phyloP scores from a whole-genome alignment of 208 protist species.

The Leishmania tarentolae region DNA sequence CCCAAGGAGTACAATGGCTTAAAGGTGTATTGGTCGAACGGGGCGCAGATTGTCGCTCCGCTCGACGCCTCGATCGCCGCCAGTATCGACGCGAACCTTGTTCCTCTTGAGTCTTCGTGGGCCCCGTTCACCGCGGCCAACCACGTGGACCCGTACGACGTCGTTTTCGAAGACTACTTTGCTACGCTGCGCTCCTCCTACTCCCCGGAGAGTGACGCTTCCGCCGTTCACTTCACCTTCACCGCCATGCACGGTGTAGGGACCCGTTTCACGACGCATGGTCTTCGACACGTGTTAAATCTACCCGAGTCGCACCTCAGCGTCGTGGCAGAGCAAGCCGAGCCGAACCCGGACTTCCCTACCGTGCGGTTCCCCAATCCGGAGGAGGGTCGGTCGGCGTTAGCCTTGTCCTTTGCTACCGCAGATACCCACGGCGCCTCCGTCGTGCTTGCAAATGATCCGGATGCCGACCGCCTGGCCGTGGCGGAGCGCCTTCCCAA shows the following conservation, averaged over 20 bases:
- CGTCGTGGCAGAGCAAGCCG: conserved; percentile 83
- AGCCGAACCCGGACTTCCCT: conserved; percentile 97
- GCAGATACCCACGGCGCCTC: conserved; percentile 59
- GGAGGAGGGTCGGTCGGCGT: conserved; percentile 94
- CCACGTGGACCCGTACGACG: conserved; percentile 61
- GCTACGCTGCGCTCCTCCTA: conserved; percentile 45
- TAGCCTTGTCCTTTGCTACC: conserved; percentile 88
- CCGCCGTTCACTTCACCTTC: conserved; percentile 58
- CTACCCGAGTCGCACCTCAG: conserved; percentile 52
- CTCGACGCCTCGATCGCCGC: conserved; percentile 93
- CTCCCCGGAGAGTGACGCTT: conserved; percentile 22
- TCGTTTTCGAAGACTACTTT: conserved; percentile 71
- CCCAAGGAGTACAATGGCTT: conserved; percentile 99
- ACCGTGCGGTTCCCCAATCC: conserved; percentile 98
- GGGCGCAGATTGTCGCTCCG: conserved; percentile 95
- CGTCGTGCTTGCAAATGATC: conserved; percentile 98
- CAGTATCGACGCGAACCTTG: conserved; percentile 88
- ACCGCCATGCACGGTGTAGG: conserved; percentile 97
- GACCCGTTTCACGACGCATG: conserved; percentile 58
- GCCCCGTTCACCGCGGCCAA: conserved; percentile 34
- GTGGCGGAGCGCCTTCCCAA: conserved; percentile 85
- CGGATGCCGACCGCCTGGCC: conserved; percentile 98
- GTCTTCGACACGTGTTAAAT: conserved; percentile 72
- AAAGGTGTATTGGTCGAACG: conserved; percentile 98
- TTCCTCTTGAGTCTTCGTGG: conserved; percentile 76